These are phyloP conservation scores for Rossbeevera mucosa DNA, from an alignment of 768 basidiomycete species.

Conservation along the genomic window DNA sequence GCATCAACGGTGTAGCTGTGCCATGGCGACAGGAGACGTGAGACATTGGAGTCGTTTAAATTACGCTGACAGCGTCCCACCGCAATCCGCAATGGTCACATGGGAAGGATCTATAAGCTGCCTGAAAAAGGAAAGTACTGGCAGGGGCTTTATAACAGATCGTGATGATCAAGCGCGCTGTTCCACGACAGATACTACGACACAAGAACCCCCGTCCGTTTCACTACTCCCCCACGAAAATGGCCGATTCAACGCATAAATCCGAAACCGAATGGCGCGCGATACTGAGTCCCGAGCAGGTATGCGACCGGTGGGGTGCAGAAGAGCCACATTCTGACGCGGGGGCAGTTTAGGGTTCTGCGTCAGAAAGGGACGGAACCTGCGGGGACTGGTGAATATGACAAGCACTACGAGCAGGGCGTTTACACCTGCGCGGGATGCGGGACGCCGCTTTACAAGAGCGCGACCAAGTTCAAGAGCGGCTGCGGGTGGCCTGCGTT, in stretches of 20 bases:
- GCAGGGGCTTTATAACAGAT: too few relatives aligned
- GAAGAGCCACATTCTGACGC: background rate
- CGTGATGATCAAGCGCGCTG: background rate
- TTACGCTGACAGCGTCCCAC: too few relatives aligned
- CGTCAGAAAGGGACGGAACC: constrained; percentile 85
- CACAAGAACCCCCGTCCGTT: constrained; percentile 1
- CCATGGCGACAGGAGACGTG: too few relatives aligned
- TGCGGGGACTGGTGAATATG: constrained; percentile 74
- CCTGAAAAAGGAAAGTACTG: too few relatives aligned
- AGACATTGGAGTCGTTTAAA: too few relatives aligned
- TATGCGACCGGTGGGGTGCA: constrained; percentile 20
- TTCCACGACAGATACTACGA: background rate
- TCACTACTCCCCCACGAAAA: constrained; percentile 6
- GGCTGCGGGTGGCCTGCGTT: constrained; percentile 99
- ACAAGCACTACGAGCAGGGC: constrained; percentile 61
- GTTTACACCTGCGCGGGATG: constrained; percentile 80
- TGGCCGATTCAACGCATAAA: constrained; percentile 36
- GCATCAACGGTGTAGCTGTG: too few relatives aligned
- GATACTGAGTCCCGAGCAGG: constrained; percentile 76
- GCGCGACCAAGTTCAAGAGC: constrained; percentile 85
- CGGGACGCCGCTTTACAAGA: constrained; percentile 80
- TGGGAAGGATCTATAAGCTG: too few relatives aligned
- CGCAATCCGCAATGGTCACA: too few relatives aligned
- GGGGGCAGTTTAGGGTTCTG: constrained; percentile 70
- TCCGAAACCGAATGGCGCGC: constrained; percentile 83